Base-by-base conservation (phyloP, 345 rosid genomes). In the Gossypium ekmanianum region DNA sequence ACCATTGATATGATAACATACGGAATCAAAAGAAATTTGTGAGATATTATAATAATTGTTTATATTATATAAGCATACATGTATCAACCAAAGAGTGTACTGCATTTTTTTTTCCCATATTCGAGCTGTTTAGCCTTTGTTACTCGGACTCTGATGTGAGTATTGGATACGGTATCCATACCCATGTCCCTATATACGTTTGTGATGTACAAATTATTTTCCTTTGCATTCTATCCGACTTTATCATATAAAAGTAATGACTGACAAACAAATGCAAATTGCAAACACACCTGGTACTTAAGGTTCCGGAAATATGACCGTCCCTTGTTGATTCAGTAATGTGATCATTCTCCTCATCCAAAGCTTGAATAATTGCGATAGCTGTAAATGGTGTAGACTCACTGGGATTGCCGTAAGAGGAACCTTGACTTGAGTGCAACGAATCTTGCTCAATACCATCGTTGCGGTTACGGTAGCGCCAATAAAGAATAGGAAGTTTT, bases 401-500 rank as follows among this genome's bases (percentile, higher is more conserved):
- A 18, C 85, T 70, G 70, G 75, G 77, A 79, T 27, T 84, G 72
- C 66, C 79, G 68, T 73, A 84, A 48, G 84, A 83, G 79, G 87
- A 73, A 71, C 79, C 83, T 79, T 68, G 86, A 76, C 41, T 84
- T 11, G 74, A 77, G 13, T 75, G 90, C 24, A 81, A 47, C 4
- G 88, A 74, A 41, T 88, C 88, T 75, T 85, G 90, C 70, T 72
- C 81, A 11, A 61, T 17, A 78, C 76, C 79, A 66, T 20, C 79
- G 74, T 83, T 80, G 43, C 87, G 87, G 73, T 84, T 80, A 61
- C 75, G 83, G 63, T 83, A 93, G 72, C 94, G 92, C 91, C 98
- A 93, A 68, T 86, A 93, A 9, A 93, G 90, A 75, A 93, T 76
- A 64, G 98, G 98, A 71, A 93, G 93, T n/a, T 87, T 89, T 57